Evolutionary conservation across 1,284 basidiomycete species (phyloP).

Genomic region (Cutaneotrichosporon mucoides): DNA sequence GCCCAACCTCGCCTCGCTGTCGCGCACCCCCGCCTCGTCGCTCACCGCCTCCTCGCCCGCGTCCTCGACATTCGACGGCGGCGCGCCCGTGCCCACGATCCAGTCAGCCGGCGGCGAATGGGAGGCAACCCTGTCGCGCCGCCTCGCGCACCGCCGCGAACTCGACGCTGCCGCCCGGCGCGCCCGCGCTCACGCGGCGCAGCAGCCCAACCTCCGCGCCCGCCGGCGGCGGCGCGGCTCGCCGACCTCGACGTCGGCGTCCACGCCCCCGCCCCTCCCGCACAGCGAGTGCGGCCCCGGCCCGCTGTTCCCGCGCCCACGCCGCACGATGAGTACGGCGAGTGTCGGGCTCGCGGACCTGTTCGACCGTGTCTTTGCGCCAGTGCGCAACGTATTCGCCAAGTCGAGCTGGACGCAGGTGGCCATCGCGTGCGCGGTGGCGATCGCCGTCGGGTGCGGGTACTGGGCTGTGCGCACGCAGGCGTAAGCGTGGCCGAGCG

Average conservation of each 20-base stretch:
- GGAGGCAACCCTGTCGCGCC: slow-evolving; percentile 39
- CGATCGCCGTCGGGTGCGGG: slow-evolving; percentile 21
- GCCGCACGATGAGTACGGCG: not conserved
- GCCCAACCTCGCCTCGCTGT: not conserved
- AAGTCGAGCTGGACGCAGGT: slow-evolving; percentile 10
- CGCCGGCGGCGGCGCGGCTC: slow-evolving; percentile 5
- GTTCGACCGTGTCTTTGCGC: slow-evolving; percentile 13
- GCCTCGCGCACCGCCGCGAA: slow-evolving; percentile 38
- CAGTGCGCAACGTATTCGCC: slow-evolving; percentile 3
- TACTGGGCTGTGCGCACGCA: slow-evolving; percentile 12
- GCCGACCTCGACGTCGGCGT: not conserved
- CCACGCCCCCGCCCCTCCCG: not conserved
- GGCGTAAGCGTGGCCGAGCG: not conserved
- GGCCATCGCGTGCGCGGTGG: slow-evolving; percentile 20
- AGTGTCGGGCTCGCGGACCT: slow-evolving; percentile 10
- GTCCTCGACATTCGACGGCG: slow-evolving; percentile 11
- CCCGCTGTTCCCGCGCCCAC: slow-evolving; percentile 14
- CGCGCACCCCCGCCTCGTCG: not conserved
- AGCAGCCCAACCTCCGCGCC: not conserved
- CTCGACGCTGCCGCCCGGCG: slow-evolving; percentile 11
- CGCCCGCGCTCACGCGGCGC: not conserved
- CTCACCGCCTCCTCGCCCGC: slow-evolving; percentile 19
- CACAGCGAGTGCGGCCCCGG: not conserved
- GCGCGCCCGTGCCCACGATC: slow-evolving; percentile 37
- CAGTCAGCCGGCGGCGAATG: slow-evolving; percentile 40